These are phyloP conservation scores for Fusarium lateritium DNA, from an alignment of 2,329 filamentous ascomycete genomes.

Conservation along the genomic window DNA sequence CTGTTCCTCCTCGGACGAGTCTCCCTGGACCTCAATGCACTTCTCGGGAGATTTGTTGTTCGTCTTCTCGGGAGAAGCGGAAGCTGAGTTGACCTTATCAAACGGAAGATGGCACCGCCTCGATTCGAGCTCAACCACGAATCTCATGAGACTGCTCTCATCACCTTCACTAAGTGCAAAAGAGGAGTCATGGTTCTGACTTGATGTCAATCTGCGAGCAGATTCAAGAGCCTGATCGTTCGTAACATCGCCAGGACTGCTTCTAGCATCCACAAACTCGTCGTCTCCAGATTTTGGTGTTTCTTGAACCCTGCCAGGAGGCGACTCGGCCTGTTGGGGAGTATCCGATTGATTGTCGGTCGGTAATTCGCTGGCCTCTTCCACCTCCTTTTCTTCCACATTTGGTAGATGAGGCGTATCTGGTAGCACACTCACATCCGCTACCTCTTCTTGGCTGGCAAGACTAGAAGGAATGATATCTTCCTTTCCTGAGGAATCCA, in stretches of 20 bases:
- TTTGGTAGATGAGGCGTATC: slow-evolving; percentile 10
- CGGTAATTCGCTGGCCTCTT: slow-evolving; percentile 2
- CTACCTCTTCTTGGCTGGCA: slow-evolving; percentile 36
- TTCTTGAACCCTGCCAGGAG: slow-evolving; percentile 46
- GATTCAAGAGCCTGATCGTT: slow-evolving; percentile 13
- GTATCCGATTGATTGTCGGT: slow-evolving; percentile 22
- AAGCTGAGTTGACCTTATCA: slow-evolving; percentile 34
- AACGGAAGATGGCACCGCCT: slow-evolving; percentile 52
- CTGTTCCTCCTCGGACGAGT: slow-evolving; percentile 39
- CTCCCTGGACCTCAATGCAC: slow-evolving; percentile 45
- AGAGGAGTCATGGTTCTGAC: slow-evolving; percentile 51
- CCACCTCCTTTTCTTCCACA: slow-evolving; percentile 13
- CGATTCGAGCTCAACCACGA: slow-evolving; percentile 66
- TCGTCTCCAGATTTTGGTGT: slow-evolving; percentile 62
- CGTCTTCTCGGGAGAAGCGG: slow-evolving; percentile 35
- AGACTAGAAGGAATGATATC: slow-evolving; percentile 53
- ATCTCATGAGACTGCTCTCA: slow-evolving; percentile 63
- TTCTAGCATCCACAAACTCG: slow-evolving; percentile 66
- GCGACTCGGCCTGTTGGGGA: slow-evolving; percentile 37
- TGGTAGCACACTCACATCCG: slow-evolving; percentile 6
- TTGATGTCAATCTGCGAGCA: slow-evolving; percentile 15
- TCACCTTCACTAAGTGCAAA: slow-evolving; percentile 62
- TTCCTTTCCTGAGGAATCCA: slow-evolving; percentile 28
- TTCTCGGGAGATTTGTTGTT: slow-evolving; percentile 14
- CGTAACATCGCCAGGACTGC: slow-evolving; percentile 56